Evolutionary conservation across 2,329 filamentous ascomycete genomes (phyloP).

Genomic region (Colletotrichum liriopes): DNA sequence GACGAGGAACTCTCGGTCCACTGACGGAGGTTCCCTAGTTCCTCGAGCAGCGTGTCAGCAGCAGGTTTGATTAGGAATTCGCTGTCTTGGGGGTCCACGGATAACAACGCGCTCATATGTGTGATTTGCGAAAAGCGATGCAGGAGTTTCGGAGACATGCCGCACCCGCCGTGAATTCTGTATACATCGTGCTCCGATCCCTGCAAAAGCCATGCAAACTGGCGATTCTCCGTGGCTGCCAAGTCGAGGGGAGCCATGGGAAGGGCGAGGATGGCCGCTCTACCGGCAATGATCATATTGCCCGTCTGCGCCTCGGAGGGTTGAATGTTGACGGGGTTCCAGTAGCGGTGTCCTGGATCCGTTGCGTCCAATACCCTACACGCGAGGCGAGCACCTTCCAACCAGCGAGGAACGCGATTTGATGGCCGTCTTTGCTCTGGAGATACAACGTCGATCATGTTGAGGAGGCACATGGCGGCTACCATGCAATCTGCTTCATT

Average conservation of each 20-base stretch:
- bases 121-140: conserved; percentile 57
- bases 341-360: conserved; percentile 56
- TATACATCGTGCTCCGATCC: conserved; percentile 53
- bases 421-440: conserved; percentile 54
- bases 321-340: conserved; percentile 53
- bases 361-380: conserved; percentile 54
- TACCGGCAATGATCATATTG: conserved; percentile 58
- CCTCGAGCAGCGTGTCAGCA: conserved; percentile 47
- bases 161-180: conserved; percentile 59
- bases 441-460: conserved; percentile 49
- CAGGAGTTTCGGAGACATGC: conserved; percentile 58
- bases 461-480: conserved; percentile 48
- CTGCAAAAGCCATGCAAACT: conserved; percentile 59
- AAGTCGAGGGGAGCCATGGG: conserved; percentile 54
- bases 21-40: conserved; percentile 45
- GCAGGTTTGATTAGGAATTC: conserved; percentile 29
- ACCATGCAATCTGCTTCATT: conserved; percentile 34
- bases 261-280: conserved; percentile 57
- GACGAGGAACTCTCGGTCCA: conserved; percentile 25
- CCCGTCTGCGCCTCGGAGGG: conserved; percentile 53
- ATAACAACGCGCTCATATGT: conserved; percentile 53
- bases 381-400: conserved; percentile 54
- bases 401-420: conserved; percentile 55
- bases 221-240: conserved; percentile 48
- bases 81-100: conserved; percentile 21